Conservation (phyloP, 495 filamentous ascomycete genomes). For the Aspergillus coremiiformis region DNA sequence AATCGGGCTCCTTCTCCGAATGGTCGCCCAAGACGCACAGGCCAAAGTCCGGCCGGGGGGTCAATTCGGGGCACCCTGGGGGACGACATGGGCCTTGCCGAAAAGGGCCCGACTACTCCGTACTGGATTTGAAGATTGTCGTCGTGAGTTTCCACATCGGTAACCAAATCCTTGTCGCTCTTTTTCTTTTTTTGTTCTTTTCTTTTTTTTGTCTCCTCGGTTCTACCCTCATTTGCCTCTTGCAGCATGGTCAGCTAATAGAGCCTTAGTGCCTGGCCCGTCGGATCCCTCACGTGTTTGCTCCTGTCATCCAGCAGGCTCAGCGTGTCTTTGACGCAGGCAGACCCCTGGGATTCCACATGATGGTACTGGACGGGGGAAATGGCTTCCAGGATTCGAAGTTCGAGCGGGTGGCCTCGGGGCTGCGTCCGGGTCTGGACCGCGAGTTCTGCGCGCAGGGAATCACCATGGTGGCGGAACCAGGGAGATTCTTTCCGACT, state of each 20-base stretch:
- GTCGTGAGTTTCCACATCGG: conserved; percentile 36
- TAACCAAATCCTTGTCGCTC: not conserved
- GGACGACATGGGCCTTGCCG: conserved; percentile 13
- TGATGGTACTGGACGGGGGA: conserved; percentile 24
- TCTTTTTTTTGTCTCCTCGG: too few relatives aligned
- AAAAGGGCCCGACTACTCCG: conserved; percentile 16
- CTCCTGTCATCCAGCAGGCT: conserved; percentile 20
- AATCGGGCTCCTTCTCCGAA: conserved; percentile 23
- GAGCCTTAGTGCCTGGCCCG: conserved; percentile 17
- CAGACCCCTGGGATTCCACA: conserved; percentile 5
- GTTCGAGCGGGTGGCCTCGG: conserved; percentile 18
- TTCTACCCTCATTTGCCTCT: too few relatives aligned
- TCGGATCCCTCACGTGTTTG: conserved; percentile 15
- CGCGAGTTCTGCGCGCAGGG: conserved; percentile 8
- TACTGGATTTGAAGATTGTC: conserved; percentile 20
- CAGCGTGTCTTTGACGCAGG: conserved; percentile 17
- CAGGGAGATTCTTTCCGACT: conserved; percentile 24
- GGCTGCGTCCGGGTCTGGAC: conserved; percentile 5
- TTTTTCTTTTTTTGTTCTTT: not conserved
- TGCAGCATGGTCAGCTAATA: too few relatives aligned
- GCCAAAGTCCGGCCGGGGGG: conserved; percentile 18
- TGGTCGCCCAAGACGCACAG: conserved; percentile 21
- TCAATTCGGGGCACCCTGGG: conserved; percentile 26
- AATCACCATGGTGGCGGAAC: conserved; percentile 23
- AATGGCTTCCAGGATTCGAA: conserved; percentile 24